phyloP scores from a whole-genome alignment of 805 yeast species.

The Candida piceae region DNA sequence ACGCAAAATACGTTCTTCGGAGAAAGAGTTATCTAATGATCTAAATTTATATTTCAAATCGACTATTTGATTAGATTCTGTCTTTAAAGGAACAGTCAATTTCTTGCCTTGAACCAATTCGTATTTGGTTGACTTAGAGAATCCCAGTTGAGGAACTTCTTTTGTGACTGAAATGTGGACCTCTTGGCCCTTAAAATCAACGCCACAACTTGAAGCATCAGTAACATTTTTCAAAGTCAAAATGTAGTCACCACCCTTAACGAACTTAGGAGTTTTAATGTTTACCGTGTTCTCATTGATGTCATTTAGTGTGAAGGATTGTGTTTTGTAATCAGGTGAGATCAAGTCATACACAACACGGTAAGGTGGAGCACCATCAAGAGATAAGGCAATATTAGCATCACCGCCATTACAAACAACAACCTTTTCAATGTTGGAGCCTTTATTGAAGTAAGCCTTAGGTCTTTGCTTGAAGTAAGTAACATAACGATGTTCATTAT shows the following conservation, averaged over 20 bases:
- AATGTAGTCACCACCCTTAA: constrained; percentile 68
- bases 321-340: constrained; percentile 45
- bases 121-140: constrained; percentile 26
- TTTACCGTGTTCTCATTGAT: constrained; percentile 33
- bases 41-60: constrained; percentile 30
- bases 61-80: constrained; percentile 27
- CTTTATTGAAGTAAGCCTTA: constrained; percentile 36
- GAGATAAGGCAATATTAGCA: constrained; percentile 46
- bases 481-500: constrained; percentile 47
- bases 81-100: constrained; percentile 49
- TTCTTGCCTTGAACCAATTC: constrained; percentile 59
- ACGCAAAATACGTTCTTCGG: constrained; percentile 5
- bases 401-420: constrained; percentile 28
- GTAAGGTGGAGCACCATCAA: constrained; percentile 82
- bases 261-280: constrained; percentile 51
- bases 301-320: constrained; percentile 36
- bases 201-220: constrained; percentile 77
- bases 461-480: constrained; percentile 74
- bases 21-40: constrained; percentile 18
- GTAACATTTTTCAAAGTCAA: constrained; percentile 58
- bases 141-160: constrained; percentile 52
- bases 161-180: constrained; percentile 62
- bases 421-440: constrained; percentile 13
- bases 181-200: constrained; percentile 61
- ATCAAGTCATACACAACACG: constrained; percentile 62